Percentiles rank a stretch among this genome's conserved stretches.
These are phyloP conservation scores for Hordeum pubiflorum DNA, from an alignment of 202 grass and related monocot species.

Conservation along the genomic window DNA sequence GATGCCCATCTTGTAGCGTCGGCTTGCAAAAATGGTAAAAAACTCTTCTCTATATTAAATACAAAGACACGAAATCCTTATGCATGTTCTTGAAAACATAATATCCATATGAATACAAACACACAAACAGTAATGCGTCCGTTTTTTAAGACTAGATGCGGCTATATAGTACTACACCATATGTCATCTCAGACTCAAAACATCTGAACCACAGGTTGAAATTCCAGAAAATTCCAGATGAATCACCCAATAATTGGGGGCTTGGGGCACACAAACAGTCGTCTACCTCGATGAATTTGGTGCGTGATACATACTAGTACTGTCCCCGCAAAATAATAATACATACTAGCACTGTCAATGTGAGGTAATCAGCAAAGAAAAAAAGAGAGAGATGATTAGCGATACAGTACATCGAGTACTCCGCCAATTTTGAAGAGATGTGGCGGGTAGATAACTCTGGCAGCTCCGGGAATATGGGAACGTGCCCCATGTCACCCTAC, in stretches of 20 bases:
- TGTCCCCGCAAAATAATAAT: no score
- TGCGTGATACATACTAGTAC: background rate
- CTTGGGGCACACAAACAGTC: background rate
- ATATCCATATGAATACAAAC: no score
- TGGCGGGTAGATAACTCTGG: background rate
- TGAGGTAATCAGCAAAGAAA: no score
- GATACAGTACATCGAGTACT: background rate
- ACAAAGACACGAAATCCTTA: no score
- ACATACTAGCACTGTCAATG: no score
- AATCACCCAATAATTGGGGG: background rate
- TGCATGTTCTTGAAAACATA: no score
- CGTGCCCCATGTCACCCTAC: background rate
- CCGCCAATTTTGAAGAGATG: background rate
- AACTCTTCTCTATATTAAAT: no score
- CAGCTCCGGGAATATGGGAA: slow-evolving; percentile 34
- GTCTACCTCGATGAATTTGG: background rate
- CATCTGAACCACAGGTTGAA: background rate
- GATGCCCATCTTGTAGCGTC: no score
- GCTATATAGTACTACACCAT: background rate
- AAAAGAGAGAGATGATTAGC: no score
- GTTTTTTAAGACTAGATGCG: no score
- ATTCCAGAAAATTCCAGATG: background rate
- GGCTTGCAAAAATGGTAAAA: no score
- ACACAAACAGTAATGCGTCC: no score
- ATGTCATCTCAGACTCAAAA: background rate